phyloP scores from a whole-genome alignment of 768 basidiomycete genomes.

The Collybia sp. region DNA sequence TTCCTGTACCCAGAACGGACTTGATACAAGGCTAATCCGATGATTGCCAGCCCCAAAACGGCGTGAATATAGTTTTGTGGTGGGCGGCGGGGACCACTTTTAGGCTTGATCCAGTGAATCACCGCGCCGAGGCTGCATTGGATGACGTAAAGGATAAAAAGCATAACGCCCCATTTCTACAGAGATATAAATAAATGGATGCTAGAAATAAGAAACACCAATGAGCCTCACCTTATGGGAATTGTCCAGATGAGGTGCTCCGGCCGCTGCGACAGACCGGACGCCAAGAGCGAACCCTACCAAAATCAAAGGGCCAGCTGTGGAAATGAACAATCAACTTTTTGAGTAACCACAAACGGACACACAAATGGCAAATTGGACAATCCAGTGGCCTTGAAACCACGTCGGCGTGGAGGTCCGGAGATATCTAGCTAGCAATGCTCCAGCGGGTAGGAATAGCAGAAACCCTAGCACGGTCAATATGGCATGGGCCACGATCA shows the following conservation, averaged over 20 bases:
- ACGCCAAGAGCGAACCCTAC: constrained; percentile 42
- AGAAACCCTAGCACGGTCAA: constrained; percentile 47
- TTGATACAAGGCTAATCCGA: constrained; percentile 47
- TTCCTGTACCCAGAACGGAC: constrained; percentile 38
- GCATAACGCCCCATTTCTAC: constrained; percentile 43
- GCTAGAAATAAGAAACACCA: not conserved
- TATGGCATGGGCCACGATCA: constrained; percentile 52
- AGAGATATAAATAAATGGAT: constrained; percentile 1
- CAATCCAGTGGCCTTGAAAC: constrained; percentile 49
- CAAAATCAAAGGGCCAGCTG: constrained; percentile 40
- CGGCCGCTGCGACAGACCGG: constrained; percentile 26
- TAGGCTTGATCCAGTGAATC: constrained; percentile 50
- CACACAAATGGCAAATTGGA: constrained; percentile 44
- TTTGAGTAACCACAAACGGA: constrained; percentile 1
- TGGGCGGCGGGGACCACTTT: constrained; percentile 29
- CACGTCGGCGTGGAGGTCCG: constrained; percentile 44
- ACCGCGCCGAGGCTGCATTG: constrained; percentile 47
- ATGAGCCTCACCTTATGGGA: constrained; percentile 39
- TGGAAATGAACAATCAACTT: constrained; percentile 6
- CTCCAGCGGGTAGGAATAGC: constrained; percentile 47
- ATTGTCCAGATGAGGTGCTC: constrained; percentile 33
- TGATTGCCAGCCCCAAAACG: constrained; percentile 43
- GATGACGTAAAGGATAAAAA: constrained; percentile 44
- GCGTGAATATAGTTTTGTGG: constrained; percentile 58
- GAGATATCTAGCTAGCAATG: constrained; percentile 48